phyloP scores from a whole-genome alignment of 257 asterid species.

The Paraleonurus japonicus region DNA sequence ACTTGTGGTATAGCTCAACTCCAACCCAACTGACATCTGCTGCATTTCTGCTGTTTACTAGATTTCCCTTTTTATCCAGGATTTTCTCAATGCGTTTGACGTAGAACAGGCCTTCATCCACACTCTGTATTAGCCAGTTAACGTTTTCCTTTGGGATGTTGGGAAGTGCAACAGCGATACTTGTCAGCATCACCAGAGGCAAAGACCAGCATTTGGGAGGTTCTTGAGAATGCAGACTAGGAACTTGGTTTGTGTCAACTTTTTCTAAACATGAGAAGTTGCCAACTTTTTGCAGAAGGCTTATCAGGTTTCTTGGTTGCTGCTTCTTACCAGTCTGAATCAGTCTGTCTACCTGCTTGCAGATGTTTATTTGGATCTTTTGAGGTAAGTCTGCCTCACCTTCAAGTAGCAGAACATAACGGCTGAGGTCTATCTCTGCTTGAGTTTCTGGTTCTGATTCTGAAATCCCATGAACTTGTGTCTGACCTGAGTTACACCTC shows the following conservation, averaged over 20 bases:
- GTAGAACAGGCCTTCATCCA: conserved; percentile 40
- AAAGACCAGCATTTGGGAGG: conserved; percentile 59
- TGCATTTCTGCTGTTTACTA: conserved; percentile 35
- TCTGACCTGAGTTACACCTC: neutral
- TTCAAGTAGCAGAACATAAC: conserved; percentile 41
- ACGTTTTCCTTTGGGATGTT: conserved; percentile 27
- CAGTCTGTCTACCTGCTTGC: conserved; percentile 16
- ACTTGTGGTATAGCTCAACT: conserved; percentile 39
- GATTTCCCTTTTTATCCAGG: conserved; percentile 30
- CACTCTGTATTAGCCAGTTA: conserved; percentile 29
- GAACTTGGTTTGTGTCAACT: conserved; percentile 37
- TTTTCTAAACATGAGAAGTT: conserved; percentile 37
- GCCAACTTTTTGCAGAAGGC: conserved; percentile 22
- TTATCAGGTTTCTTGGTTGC: conserved; percentile 11
- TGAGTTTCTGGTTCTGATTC: neutral
- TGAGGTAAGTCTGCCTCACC: conserved; percentile 39
- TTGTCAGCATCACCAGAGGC: conserved; percentile 44
- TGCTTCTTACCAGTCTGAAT: conserved; percentile 17
- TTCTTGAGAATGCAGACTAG: conserved; percentile 41
- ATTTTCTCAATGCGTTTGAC: conserved; percentile 41
- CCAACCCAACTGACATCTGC: conserved; percentile 44
- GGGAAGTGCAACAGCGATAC: conserved; percentile 45
- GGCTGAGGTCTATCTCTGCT: conserved; percentile 21
- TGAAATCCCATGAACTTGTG: conserved; percentile 26
- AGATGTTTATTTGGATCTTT: conserved; percentile 19